Conservation (phyloP, 2,329 filamentous ascomycete species). For the Penicillium sp. region DNA sequence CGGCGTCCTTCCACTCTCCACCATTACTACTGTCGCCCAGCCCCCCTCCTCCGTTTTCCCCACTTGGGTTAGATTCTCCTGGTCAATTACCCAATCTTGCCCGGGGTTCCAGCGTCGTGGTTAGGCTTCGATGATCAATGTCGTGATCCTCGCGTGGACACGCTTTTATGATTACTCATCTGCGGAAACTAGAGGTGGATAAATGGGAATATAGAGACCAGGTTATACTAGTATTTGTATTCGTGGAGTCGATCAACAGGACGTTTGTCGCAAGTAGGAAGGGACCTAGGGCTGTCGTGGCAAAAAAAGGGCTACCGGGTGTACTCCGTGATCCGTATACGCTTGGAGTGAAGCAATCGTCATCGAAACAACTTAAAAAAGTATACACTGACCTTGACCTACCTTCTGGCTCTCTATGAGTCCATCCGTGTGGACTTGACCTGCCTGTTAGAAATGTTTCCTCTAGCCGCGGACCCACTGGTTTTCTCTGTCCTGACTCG, state of each 20-base stretch:
- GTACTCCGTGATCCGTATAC: too few species aligned
- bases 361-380: too few species aligned
- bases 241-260: too few species aligned
- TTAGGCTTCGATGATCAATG: not conserved
- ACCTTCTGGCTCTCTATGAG: too few species aligned
- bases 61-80: constrained; percentile 9
- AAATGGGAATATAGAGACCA: too few species aligned
- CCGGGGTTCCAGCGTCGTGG: not conserved
- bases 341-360: too few species aligned
- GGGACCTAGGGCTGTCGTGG: too few species aligned
- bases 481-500: constrained; percentile 7
- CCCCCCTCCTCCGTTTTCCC: not conserved
- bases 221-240: too few species aligned
- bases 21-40: not conserved
- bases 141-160: not conserved
- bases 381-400: too few species aligned
- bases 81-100: constrained; percentile 11
- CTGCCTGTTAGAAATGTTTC: not conserved
- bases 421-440: not conserved
- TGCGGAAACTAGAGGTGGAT: too few species aligned
- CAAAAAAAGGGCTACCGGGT: too few species aligned
- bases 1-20: not conserved
- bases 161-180: not conserved
- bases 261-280: too few species aligned
- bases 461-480: constrained; percentile 4